A percentile compares a stretch with the other conserved stretches of the same genome.
Evolutionary conservation across 2,329 filamentous ascomycete species (phyloP).

Genomic region (Ilyonectria mors-panacis): DNA sequence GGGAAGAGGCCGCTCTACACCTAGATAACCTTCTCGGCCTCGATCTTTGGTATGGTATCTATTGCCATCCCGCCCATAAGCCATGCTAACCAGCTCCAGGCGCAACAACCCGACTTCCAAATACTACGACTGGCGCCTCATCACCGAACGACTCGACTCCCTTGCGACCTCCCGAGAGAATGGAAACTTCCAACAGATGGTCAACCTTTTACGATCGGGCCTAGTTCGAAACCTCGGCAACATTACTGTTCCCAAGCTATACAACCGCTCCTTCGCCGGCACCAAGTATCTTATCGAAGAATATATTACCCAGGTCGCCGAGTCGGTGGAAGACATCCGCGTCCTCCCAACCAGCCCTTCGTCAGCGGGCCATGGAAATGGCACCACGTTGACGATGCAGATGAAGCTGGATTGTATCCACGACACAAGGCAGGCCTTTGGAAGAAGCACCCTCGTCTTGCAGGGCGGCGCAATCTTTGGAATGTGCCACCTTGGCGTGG

Average conservation of each 20-base stretch:
- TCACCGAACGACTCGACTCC: constrained; percentile 81
- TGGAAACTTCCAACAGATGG: constrained; percentile 80
- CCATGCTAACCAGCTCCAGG: constrained; percentile 62
- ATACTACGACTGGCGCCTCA: constrained; percentile 89
- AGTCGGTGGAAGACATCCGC: constrained; percentile 84
- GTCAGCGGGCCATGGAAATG: constrained; percentile 51
- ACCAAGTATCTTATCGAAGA: constrained; percentile 94
- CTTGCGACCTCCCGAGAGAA: constrained; percentile 79
- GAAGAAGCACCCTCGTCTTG: constrained; percentile 85
- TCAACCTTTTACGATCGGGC: constrained; percentile 85
- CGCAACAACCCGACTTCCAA: constrained; percentile 85
- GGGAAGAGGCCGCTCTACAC: constrained; percentile 86
- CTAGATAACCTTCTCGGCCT: constrained; percentile 87
- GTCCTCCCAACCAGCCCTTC: constrained; percentile 71
- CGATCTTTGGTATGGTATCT: constrained; percentile 77
- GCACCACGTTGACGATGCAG: constrained; percentile 73
- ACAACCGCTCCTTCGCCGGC: constrained; percentile 87
- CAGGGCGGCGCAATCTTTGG: constrained; percentile 95
- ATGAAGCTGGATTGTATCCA: constrained; percentile 89
- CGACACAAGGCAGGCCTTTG: constrained; percentile 90
- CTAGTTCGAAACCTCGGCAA: constrained; percentile 91
- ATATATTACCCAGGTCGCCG: constrained; percentile 88
- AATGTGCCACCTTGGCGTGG: constrained; percentile 89
- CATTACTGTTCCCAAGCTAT: constrained; percentile 85
- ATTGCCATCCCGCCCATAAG: constrained; percentile 30